Base-by-base conservation (phyloP, 257 asterid genomes). In the Solanum sejunctum region DNA sequence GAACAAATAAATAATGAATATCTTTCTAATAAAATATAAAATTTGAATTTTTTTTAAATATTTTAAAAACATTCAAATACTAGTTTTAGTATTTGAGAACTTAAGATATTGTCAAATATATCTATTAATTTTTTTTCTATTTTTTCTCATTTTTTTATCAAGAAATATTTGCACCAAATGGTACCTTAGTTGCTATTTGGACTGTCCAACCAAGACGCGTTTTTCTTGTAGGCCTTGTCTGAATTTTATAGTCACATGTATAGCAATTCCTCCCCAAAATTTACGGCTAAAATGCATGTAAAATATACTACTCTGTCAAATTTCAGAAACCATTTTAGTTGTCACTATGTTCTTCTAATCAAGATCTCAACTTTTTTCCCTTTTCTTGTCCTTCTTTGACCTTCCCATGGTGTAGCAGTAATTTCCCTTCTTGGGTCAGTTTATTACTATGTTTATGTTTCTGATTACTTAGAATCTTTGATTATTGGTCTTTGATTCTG, bases 291-390 rank as follows among this genome's bases (percentile, higher is more conserved):
- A 10, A 15, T 28, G 75, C 56, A 64, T 81, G 73, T 60, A 81
- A 60, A 41, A 41, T 43, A 15, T 60, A n/a, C 45, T 60, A 79
- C 16, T 79, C 10, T 9, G 17, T 60, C 13, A 21, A 39, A 57
- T 82, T 6, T 12, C 7, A 26, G 8, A 43, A 72, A 55, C 71
- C 86, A 84, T 8, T 32, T 45, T 64, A 3, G 56, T 39, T 52
- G 66, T 41, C 58, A n/a, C 61, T 55, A 63, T 32, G 32, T 86
- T 84, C 77, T 70, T 84, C 86, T 83, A 56, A 69, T 84, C 73
- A 72, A 84, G 86, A 72, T 72, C 86, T 72, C 83, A 55, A 16
- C 60, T 56, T 84, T 54, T 55, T n/a, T 0, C 45, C 21, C 2
- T 17, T 36, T 67, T 70, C 58, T 54, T 6, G 15, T 45, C 12